Evolutionary conservation across 495 filamentous ascomycete species (phyloP).

Genomic region (Thermochaetoides thermophila): DNA sequence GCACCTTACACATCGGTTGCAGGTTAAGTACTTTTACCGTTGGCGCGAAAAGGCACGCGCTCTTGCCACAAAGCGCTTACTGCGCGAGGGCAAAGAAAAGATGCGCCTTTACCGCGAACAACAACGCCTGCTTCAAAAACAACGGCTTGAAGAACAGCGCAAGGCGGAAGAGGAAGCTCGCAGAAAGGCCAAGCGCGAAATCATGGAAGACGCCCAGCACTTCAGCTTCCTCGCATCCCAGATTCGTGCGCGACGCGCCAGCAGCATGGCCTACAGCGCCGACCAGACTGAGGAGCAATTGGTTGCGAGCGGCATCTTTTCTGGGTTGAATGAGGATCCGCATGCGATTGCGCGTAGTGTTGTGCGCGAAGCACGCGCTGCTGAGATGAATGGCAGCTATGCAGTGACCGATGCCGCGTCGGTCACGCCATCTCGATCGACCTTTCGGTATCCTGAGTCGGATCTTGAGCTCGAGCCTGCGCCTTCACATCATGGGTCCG

Average conservation of each 20-base stretch:
- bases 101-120: constrained; percentile 15
- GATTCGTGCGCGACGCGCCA: constrained; percentile 1
- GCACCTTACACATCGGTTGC: constrained; percentile 26
- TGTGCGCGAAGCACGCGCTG: constrained; percentile 5
- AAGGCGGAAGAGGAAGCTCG: constrained; percentile 14
- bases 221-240: constrained; percentile 9
- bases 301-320: constrained; percentile 28
- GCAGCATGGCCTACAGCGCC: constrained; percentile 5
- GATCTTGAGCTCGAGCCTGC: constrained; percentile 13
- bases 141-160: constrained; percentile 21
- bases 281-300: constrained; percentile 23
- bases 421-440: constrained; percentile 1
- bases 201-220: constrained; percentile 8
- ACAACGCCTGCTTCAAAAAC: constrained; percentile 11
- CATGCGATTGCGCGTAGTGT: constrained; percentile 18
- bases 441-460: constrained; percentile 12
- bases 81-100: constrained; percentile 19
- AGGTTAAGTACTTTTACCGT: constrained; percentile 31
- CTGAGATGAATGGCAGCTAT: constrained; percentile 2
- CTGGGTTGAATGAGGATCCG: constrained; percentile 21
- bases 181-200: constrained; percentile 11
- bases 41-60: constrained; percentile 30
- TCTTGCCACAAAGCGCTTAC: constrained; percentile 18
- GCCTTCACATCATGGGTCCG: neutral
- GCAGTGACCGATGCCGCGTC: neutral